Base-by-base conservation (phyloP, 768 basidiomycete genomes). In the Trametes sanguinea region DNA sequence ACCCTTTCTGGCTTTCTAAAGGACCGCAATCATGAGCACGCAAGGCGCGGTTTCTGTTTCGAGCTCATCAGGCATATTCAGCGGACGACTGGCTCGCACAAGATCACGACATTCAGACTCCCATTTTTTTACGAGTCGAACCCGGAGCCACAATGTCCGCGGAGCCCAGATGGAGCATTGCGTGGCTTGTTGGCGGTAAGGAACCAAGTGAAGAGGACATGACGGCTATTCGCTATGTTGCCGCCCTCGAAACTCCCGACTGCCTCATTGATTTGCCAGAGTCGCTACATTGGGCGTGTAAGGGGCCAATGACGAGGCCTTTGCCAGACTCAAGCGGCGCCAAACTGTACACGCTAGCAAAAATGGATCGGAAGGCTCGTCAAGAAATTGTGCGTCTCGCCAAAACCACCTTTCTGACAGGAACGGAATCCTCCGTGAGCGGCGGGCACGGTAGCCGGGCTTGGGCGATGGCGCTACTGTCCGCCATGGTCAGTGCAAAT, bases 51-150 rank as follows among this genome's bases (percentile, higher is more conserved):
- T 22, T 22, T 22, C 22, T 22, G 22, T 22, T 22, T 22, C 22
- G 22, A 22, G 22, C 22, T 22, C 22, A 22, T 22, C 44, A 37
- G 35, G 6, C n/a, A 6, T 6, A 11, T 30, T 13, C 27, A 30
- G 44, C 54, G 6, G 52, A 54, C 27, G 57, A 63, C 42, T 63
- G 62, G 62, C 57, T 59, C 13, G 62, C 51, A 13, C 30, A 22
- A 33, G 62, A 63, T 51, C 30, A 47, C 30, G 57, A 63, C 47
- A 52, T 63, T 22, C 46, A 54, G 4, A 40, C 46, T 14, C 39
- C 46, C 3, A 22, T 63, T 32, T 63, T 50, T 32, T 40, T 63
- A 30, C 10, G 57, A 40, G 40, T 54, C n/a, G 14, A 54, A 37
- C 47, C 56, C 45, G 27, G 22, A 14, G n/a, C 5, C 30, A 43